These are phyloP conservation scores for Thalassiosira oceanica DNA, from an alignment of 352 stramenopile genomes.

Conservation along the genomic window DNA sequence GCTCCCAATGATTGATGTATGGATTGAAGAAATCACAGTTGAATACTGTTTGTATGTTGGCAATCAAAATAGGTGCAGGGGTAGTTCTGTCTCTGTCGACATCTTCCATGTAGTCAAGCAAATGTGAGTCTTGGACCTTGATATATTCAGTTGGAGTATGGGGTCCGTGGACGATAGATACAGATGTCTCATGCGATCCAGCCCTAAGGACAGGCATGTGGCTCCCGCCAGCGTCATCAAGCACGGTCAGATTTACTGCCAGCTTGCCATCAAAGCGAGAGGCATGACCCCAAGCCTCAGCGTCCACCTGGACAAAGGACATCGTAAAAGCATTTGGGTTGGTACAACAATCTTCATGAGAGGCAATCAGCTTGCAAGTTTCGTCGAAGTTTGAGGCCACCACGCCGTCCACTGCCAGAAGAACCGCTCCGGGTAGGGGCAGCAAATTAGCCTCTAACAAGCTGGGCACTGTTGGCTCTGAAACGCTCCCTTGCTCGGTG, in stretches of 20 bases:
- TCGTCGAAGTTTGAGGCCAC: slow-evolving; percentile 17
- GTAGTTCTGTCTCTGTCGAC: too few relatives aligned
- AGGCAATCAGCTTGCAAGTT: slow-evolving; percentile 5
- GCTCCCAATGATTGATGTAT: slow-evolving; percentile 50
- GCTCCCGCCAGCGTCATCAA: slow-evolving; percentile 68
- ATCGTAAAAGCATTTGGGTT: slow-evolving; percentile 33
- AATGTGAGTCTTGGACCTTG: slow-evolving; percentile 6
- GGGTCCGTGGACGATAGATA: slow-evolving; percentile 47
- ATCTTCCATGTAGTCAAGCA: too few relatives aligned
- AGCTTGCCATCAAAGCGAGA: slow-evolving; percentile 42
- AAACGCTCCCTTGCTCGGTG: too few relatives aligned
- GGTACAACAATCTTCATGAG: slow-evolving; percentile 13
- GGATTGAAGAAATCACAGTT: slow-evolving; percentile 69
- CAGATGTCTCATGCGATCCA: slow-evolving; percentile 33
- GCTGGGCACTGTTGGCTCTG: slow-evolving; percentile 9
- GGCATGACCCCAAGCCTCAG: slow-evolving; percentile 39
- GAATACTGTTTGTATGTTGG: too few relatives aligned
- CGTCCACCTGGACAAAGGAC: slow-evolving; percentile 55
- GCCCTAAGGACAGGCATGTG: slow-evolving; percentile 68
- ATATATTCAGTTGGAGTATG: slow-evolving; percentile 46
- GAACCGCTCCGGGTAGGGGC: slow-evolving; percentile 48
- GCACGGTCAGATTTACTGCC: slow-evolving; percentile 48
- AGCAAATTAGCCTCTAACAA: slow-evolving; percentile 17
- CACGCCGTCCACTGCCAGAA: slow-evolving; percentile 48
- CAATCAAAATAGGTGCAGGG: too few relatives aligned